Conservation (phyloP, 2,329 filamentous ascomycete species). For the Monilinia aucupariae region DNA sequence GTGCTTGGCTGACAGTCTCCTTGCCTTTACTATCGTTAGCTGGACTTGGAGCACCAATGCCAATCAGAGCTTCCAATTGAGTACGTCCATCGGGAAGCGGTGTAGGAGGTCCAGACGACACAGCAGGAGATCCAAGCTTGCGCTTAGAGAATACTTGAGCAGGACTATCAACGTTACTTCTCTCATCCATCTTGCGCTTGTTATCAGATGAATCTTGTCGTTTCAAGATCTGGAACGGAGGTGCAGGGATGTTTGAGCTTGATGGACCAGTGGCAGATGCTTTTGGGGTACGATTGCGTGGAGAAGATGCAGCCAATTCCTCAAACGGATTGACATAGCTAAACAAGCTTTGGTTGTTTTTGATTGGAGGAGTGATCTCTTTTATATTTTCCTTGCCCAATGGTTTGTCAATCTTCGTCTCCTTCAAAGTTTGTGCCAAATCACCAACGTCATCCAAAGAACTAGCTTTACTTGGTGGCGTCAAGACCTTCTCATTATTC, state of each 20-base stretch:
- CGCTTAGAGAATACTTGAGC: conserved; percentile 27
- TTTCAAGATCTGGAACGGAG: conserved; percentile 35
- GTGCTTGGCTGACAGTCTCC: conserved; percentile 66
- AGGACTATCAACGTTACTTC: conserved; percentile 28
- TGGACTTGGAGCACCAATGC: conserved; percentile 29
- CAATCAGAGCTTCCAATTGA: conserved; percentile 36
- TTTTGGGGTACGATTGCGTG: conserved; percentile 52
- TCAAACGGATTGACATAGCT: conserved; percentile 71
- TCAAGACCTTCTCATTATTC: conserved; percentile 32
- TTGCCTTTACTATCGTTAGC: conserved; percentile 34
- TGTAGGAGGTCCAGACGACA: conserved; percentile 28
- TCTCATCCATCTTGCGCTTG: conserved; percentile 32
- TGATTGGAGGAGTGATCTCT: conserved; percentile 17
- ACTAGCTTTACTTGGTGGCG: conserved; percentile 39
- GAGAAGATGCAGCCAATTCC: conserved; percentile 60
- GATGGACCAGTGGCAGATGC: conserved; percentile 38
- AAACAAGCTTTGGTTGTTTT: conserved; percentile 43
- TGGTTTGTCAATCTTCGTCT: conserved; percentile 33
- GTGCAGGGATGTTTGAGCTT: conserved; percentile 22
- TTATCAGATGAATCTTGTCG: conserved; percentile 30
- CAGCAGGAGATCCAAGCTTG: conserved; percentile 29
- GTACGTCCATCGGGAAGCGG: conserved; percentile 35
- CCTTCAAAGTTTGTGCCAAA: conserved; percentile 41
- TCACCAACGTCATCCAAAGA: conserved; percentile 35
- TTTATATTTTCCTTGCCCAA: conserved; percentile 27